Evolutionary conservation across 352 stramenopile genomes (phyloP).

Genomic region (Phytophthora meadii): DNA sequence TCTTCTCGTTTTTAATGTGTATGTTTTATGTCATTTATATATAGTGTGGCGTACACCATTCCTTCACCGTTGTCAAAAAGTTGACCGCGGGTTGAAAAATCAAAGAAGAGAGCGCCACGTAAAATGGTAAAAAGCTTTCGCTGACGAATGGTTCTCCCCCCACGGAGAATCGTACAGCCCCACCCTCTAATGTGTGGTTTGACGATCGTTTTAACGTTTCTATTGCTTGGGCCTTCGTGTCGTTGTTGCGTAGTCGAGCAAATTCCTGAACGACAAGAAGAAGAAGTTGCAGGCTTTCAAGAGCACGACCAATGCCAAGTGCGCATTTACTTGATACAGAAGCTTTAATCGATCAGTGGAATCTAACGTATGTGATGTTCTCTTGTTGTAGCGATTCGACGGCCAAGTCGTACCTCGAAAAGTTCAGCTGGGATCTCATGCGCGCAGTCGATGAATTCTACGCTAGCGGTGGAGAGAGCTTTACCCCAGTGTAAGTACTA

Average conservation of each 20-base stretch:
- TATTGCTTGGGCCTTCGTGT: neutral
- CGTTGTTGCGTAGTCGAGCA: conserved; percentile 34
- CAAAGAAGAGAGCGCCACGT: conserved; percentile 22
- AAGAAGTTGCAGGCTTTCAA: conserved; percentile 78
- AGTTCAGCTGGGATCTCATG: conserved; percentile 84
- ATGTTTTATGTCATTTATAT: no score
- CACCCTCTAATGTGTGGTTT: no score
- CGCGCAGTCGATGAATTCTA: conserved; percentile 84
- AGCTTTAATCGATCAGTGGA: no score
- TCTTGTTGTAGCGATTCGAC: conserved; percentile 55
- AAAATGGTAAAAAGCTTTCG: conserved; percentile 32
- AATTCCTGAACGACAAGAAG: conserved; percentile 69
- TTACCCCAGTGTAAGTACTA: conserved; percentile 26
- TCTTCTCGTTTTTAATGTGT: neutral
- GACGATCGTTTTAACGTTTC: neutral
- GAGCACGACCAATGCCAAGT: conserved; percentile 79
- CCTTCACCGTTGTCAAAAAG: neutral
- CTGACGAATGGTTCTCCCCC: no score
- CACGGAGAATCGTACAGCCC: no score
- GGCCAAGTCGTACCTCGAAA: conserved; percentile 76
- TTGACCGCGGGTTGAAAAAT: conserved; percentile 16
- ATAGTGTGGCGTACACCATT: conserved; percentile 7
- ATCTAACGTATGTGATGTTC: neutral
- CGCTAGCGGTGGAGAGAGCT: conserved; percentile 58
- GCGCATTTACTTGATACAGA: conserved; percentile 20